Evolutionary conservation across 495 filamentous ascomycete genomes (phyloP).

Genomic region (Aspergillus saccharolyticus): DNA sequence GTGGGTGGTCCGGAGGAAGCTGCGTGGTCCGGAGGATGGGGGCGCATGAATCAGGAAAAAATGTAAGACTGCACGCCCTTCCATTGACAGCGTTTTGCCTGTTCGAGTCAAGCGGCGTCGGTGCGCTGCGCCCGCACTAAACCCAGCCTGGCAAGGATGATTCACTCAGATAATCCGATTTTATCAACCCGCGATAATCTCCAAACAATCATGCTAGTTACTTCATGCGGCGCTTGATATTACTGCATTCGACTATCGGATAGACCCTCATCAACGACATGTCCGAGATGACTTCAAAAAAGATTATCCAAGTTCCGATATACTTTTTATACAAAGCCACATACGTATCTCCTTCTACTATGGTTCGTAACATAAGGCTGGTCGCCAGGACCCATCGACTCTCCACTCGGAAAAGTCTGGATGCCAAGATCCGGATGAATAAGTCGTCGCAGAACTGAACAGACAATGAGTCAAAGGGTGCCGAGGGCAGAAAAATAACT

Average conservation of each 20-base stretch:
- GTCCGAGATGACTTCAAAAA: too few species aligned
- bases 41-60: conserved; percentile 3
- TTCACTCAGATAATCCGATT: conserved; percentile 15
- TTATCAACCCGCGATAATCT: not conserved
- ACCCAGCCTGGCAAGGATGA: conserved; percentile 12
- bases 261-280: too few species aligned
- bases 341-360: too few species aligned
- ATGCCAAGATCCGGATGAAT: not conserved
- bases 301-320: too few species aligned
- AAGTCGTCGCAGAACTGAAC: not conserved
- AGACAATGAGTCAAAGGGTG: too few species aligned
- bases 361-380: not conserved
- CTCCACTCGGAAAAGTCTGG: not conserved
- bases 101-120: conserved; percentile 14
- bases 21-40: conserved; percentile 11
- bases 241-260: too few species aligned
- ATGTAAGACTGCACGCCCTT: conserved; percentile 30
- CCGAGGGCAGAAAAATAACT: too few species aligned
- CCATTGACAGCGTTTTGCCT: conserved; percentile 33
- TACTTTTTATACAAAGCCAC: too few species aligned
- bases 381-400: not conserved
- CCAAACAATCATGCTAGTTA: too few species aligned
- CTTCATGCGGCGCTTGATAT: too few species aligned
- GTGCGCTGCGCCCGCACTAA: conserved; percentile 8
- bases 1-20: conserved; percentile 2